These are phyloP conservation scores for Tilletia setariae DNA, from an alignment of 1,284 basidiomycete genomes.

Conservation along the genomic window DNA sequence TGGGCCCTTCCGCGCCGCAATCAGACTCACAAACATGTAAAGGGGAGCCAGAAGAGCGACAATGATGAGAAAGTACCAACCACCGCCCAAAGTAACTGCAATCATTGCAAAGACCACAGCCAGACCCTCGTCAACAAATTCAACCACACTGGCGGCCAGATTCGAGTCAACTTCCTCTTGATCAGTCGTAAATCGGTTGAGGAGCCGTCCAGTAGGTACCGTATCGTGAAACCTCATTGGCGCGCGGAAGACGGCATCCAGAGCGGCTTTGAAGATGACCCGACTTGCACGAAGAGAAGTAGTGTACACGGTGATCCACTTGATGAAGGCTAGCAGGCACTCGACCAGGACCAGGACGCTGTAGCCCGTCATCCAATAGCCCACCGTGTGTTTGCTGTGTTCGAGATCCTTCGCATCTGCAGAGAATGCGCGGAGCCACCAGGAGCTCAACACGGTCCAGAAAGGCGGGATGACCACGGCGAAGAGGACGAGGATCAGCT, in stretches of 20 bases:
- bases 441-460: constrained; percentile 26
- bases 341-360: constrained; percentile 4
- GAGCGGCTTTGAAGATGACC: constrained; percentile 35
- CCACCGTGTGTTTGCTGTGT: background rate
- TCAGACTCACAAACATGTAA: background rate
- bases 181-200: constrained; percentile 59
- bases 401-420: constrained; percentile 3
- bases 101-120: constrained; percentile 38
- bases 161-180: constrained; percentile 59
- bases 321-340: constrained; percentile 13
- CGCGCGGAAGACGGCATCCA: constrained; percentile 36
- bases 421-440: constrained; percentile 28
- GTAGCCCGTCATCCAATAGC: constrained; percentile 15
- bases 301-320: background rate
- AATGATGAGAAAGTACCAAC: constrained; percentile 33
- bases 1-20: no score
- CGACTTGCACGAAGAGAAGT: constrained; percentile 29
- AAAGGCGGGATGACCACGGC: constrained; percentile 18
- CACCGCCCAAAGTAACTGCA: constrained; percentile 34
- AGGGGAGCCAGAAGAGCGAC: constrained; percentile 18
- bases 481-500: constrained; percentile 19
- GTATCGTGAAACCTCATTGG: constrained; percentile 42
- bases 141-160: constrained; percentile 30
- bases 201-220: constrained; percentile 57
- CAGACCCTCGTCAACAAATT: constrained; percentile 21